Conservation (phyloP, 108 stramenopile genomes). For the Cyclostephanos invisitatus region DNA sequence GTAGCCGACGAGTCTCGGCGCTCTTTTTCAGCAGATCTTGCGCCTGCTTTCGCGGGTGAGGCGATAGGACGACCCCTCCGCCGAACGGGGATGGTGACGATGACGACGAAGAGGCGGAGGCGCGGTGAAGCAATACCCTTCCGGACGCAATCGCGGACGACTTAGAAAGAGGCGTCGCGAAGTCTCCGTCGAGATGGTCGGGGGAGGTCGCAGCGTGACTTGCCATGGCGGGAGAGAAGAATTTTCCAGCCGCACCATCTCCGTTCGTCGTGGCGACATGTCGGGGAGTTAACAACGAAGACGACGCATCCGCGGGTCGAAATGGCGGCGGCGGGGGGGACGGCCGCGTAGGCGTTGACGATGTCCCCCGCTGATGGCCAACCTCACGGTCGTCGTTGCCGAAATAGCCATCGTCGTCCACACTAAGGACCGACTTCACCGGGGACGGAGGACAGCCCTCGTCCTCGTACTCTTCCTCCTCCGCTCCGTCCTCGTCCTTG, state of each 20-base stretch:
- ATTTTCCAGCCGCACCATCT: background rate
- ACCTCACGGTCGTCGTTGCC: background rate
- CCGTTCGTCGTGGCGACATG: background rate
- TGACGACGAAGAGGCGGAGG: constrained; percentile 10
- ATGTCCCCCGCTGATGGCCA: background rate
- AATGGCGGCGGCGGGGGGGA: constrained; percentile 1
- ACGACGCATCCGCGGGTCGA: background rate
- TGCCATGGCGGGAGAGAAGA: background rate
- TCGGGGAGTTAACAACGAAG: background rate
- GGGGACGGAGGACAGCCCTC: constrained; percentile 32
- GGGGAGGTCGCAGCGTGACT: background rate
- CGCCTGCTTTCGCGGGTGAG: constrained; percentile 27
- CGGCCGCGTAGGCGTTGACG: constrained; percentile 2
- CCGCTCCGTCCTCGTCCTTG: constrained; percentile 12
- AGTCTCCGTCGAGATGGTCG: background rate
- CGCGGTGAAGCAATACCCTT: constrained; percentile 23
- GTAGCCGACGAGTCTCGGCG: constrained; percentile 38
- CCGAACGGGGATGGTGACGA: constrained; percentile 1
- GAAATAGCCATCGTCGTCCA: background rate
- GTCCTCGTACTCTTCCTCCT: constrained; percentile 22
- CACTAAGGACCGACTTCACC: background rate
- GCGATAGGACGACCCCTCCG: constrained; percentile 10
- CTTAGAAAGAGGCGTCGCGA: constrained; percentile 18
- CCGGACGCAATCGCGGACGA: constrained; percentile 36
- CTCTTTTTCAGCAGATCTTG: constrained; percentile 36